A percentile compares a stretch with the other conserved stretches of the same genome.
Evolutionary conservation across 495 filamentous ascomycete genomes (phyloP).

Genomic region (Tuber microsphaerosporum): DNA sequence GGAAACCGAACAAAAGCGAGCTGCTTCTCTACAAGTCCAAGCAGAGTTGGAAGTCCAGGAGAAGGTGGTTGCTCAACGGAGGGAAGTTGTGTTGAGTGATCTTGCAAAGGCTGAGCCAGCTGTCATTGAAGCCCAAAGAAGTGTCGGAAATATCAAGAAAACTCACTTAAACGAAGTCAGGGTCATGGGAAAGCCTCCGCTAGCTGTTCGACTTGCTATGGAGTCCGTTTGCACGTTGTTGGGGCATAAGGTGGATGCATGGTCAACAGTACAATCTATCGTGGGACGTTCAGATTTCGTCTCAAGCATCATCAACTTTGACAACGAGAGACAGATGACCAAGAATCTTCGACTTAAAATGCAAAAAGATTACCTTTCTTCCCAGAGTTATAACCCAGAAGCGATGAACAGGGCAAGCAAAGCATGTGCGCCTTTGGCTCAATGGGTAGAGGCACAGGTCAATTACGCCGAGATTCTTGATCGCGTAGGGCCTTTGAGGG

Average conservation of each 20-base stretch:
- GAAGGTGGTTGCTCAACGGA: conserved; percentile 72
- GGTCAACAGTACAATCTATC: conserved; percentile 82
- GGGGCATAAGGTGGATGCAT: conserved; percentile 80
- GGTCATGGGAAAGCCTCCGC: conserved; percentile 86
- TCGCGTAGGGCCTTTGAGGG: conserved; percentile 83
- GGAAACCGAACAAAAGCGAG: conserved; percentile 87
- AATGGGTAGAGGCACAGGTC: conserved; percentile 96
- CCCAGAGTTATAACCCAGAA: conserved; percentile 92
- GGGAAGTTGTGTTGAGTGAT: conserved; percentile 77
- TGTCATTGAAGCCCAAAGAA: conserved; percentile 83
- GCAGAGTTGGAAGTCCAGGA: conserved; percentile 81
- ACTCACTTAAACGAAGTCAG: conserved; percentile 96
- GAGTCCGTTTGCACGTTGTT: conserved; percentile 92
- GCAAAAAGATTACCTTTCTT: conserved; percentile 83
- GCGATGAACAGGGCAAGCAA: conserved; percentile 91
- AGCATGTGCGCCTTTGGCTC: conserved; percentile 91
- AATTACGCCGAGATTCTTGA: conserved; percentile 95
- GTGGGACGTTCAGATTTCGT: conserved; percentile 93
- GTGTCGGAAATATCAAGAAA: conserved; percentile 94
- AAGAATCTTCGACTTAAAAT: conserved; percentile 71
- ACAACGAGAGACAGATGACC: conserved; percentile 95
- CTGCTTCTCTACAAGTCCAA: conserved; percentile 80
- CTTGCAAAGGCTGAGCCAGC: conserved; percentile 88
- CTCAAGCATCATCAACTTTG: conserved; percentile 92
- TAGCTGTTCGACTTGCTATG: conserved; percentile 81